These are phyloP conservation scores for Miscanthus lutarioriparius DNA, from an alignment of 176 grass and related monocot genomes.

Conservation along the genomic window DNA sequence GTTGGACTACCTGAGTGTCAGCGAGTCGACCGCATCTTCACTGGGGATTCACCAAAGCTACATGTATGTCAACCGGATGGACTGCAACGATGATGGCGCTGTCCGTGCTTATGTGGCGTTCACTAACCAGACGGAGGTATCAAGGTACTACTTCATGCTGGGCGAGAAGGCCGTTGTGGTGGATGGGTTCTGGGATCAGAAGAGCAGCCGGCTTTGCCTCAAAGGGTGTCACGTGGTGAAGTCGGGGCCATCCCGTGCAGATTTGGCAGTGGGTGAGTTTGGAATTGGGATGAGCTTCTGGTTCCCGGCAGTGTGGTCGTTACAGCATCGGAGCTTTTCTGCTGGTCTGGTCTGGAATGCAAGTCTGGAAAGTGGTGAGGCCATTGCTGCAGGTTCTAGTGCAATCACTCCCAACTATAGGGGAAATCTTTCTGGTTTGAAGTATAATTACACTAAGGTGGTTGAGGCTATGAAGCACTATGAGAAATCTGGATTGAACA, in stretches of 20 bases:
- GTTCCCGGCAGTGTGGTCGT: conserved; percentile 64
- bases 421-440: conserved; percentile 51
- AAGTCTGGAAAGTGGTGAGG: conserved; percentile 24
- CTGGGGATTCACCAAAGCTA: conserved; percentile 40
- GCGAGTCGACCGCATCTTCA: conserved; percentile 9
- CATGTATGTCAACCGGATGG: conserved; percentile 55
- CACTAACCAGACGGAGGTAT: conserved; percentile 39
- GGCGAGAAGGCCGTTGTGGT: conserved; percentile 52
- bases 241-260: conserved; percentile 2
- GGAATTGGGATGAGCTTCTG: conserved; percentile 75
- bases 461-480: conserved; percentile 55
- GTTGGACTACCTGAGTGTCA: conserved; percentile 34
- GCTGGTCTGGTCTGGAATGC: conserved; percentile 55
- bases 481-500: conserved; percentile 26
- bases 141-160: conserved; percentile 33
- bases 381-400: conserved; percentile 33
- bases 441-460: conserved; percentile 75
- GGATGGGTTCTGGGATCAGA: conserved; percentile 74
- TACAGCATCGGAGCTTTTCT: conserved; percentile 47
- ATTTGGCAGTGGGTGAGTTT: conserved; percentile 52
- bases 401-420: conserved; percentile 19
- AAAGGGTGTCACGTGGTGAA: conserved; percentile 59
- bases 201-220: conserved; percentile 53
- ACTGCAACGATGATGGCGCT: conserved; percentile 48
- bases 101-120: conserved; percentile 65